These are phyloP conservation scores for Rubia yunnanensis DNA, from an alignment of 257 asterid genomes.

Conservation along the genomic window DNA sequence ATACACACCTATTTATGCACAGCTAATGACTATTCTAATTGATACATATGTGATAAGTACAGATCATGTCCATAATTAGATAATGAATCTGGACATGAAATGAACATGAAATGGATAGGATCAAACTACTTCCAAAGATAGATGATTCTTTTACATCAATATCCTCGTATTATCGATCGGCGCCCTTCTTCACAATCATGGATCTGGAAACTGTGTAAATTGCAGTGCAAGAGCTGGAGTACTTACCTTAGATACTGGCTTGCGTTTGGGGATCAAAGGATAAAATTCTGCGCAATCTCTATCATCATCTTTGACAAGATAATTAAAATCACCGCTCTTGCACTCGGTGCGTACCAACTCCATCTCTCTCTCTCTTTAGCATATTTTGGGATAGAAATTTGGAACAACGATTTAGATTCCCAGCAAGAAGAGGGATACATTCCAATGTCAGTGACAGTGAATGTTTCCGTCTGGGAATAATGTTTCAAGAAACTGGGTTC, in stretches of 20 bases:
- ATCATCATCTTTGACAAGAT: constrained; percentile 19
- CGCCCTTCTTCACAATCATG: constrained; percentile 30
- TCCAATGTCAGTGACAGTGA: constrained; percentile 25
- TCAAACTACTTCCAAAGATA: no score
- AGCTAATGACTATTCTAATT: no score
- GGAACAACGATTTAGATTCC: constrained; percentile 15
- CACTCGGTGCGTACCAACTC: constrained; percentile 19
- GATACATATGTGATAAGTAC: no score
- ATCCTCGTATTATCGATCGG: no score
- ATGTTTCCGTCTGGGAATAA: constrained; percentile 18
- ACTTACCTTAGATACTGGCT: background rate
- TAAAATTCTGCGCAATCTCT: constrained; percentile 19
- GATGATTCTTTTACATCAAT: no score
- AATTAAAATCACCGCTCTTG: constrained; percentile 11
- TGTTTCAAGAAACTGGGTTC: constrained; percentile 16
- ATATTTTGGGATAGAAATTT: no score
- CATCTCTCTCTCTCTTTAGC: constrained; percentile 3
- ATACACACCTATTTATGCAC: no score
- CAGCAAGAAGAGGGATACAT: constrained; percentile 28
- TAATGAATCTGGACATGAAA: no score
- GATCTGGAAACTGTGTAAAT: background rate
- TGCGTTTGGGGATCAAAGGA: constrained; percentile 20
- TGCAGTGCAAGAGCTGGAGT: constrained; percentile 25
- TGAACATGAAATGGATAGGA: no score
- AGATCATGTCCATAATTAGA: no score